Conservation (phyloP, 352 stramenopile species). For the Peronospora destructor region DNA sequence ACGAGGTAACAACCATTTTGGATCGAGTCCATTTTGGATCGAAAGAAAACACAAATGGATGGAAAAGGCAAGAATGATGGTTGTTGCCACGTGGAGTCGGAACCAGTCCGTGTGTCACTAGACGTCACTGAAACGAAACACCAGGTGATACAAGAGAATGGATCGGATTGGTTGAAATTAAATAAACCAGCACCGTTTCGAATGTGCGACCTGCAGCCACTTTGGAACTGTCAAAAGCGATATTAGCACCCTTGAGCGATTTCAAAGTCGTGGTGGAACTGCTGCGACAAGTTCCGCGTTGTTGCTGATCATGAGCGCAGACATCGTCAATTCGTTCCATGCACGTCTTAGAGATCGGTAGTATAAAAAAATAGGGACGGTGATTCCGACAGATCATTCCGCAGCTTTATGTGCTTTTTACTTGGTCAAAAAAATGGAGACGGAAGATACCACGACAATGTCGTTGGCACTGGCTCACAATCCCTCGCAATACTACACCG, state of each 20-base stretch:
- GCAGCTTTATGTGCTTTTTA: conserved; percentile 16
- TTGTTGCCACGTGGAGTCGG: conserved; percentile 16
- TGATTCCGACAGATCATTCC: not conserved
- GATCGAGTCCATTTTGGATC: conserved; percentile 54
- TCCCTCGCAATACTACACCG: no score
- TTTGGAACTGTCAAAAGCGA: not conserved
- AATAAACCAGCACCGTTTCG: not conserved
- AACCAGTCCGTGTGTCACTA: conserved; percentile 8
- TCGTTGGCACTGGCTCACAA: conserved; percentile 9
- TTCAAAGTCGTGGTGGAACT: no score
- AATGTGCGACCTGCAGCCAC: no score
- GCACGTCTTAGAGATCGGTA: conserved; percentile 11
- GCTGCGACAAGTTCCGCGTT: no score
- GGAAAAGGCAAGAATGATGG: not conserved
- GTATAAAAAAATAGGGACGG: conserved; percentile 13
- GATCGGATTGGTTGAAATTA: conserved; percentile 8
- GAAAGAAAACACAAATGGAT: not conserved
- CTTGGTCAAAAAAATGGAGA: conserved; percentile 1
- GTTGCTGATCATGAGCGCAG: not conserved
- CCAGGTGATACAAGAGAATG: not conserved
- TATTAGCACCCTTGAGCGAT: not conserved
- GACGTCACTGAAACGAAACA: conserved; percentile 11
- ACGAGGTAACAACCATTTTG: conserved; percentile 77
- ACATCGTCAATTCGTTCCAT: conserved; percentile 2
- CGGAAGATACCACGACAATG: conserved; percentile 4